Evolutionary conservation across 2,329 filamentous ascomycete species (phyloP), one percentile per base, ranked within the genome.

Genomic region (Blastomyces emzantsi): DNA sequence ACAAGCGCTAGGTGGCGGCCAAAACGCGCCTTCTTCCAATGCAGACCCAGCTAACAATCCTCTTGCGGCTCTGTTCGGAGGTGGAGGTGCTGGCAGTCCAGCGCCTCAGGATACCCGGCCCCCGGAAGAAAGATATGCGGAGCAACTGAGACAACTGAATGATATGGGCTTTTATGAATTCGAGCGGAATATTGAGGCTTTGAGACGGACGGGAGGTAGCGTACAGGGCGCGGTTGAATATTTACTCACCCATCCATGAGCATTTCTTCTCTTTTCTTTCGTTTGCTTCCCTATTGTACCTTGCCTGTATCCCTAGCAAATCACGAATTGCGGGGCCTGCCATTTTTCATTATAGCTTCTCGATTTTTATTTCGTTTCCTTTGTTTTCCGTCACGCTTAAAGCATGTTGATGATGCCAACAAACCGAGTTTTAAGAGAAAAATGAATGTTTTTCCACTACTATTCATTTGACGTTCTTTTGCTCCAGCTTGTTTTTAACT

Each of bases 121-220:
- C 4, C 93, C 94, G 0, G 94, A 99, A 80, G 94, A 97, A 77
- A 82, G 90, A 64, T 99, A 96, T 70, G 92, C 90, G 2, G 87
- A 90, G 41, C 93, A 99, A 77, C 81, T 99, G 60, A 83, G 91
- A 65, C 92, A 97, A 78, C 79, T 99, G 66, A 99, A 99, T 75
- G 94, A 97, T 68, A 99, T 99, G 94, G 94, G 94, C 2, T 99
- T 99, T 78, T 96, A 87, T 74, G 92, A 99, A 73, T 99, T 97
- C 72, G 93, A 99, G 61, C 81, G 90, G 69, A 99, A 99, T 70
- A 86, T 99, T 41, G 87, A 89, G 63, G 94, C 94, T 5, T 79
- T 99, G 71, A 84, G 93, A 75, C 85, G 93, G 71, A 90, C 90
- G 65, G 94, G 94, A 9, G 94, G 94, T 13, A 97, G 90, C 74